These are phyloP conservation scores for Bretschneidera sinensis DNA, from an alignment of 345 rosid species.

Conservation along the genomic window DNA sequence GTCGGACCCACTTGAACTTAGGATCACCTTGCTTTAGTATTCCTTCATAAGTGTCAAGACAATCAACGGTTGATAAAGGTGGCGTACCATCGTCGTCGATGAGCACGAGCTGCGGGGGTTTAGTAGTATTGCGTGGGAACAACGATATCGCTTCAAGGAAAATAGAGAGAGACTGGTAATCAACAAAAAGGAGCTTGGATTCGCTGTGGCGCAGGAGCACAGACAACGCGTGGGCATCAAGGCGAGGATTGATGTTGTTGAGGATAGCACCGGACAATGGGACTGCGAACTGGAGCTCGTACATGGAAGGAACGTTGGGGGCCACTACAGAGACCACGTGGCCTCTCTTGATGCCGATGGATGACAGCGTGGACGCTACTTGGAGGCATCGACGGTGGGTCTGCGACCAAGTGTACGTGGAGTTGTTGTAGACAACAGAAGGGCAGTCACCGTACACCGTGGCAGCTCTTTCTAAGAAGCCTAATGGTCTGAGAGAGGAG, in stretches of 20 bases:
- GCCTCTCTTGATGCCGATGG: conserved; percentile 40
- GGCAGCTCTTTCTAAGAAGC: conserved; percentile 58
- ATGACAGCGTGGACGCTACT: conserved; percentile 64
- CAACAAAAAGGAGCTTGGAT: conserved; percentile 69
- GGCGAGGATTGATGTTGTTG: conserved; percentile 80
- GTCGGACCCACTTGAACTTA: conserved; percentile 45
- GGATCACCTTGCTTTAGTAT: conserved; percentile 48
- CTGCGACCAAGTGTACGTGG: conserved; percentile 64
- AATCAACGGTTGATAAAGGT: conserved; percentile 5
- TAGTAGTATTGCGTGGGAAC: conserved; percentile 20
- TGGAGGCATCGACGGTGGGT: conserved; percentile 71
- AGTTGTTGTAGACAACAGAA: conserved; percentile 48
- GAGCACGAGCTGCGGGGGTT: conserved; percentile 46
- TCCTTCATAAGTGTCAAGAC: conserved; percentile 41
- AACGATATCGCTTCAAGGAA: conserved; percentile 50
- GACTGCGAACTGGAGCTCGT: conserved; percentile 87
- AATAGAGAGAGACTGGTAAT: conserved; percentile 31
- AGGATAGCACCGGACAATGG: conserved; percentile 80
- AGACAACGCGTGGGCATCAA: conserved; percentile 67
- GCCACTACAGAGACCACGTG: conserved; percentile 70
- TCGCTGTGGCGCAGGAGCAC: conserved; percentile 58
- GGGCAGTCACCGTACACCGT: conserved; percentile 71
- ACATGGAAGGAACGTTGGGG: conserved; percentile 70
- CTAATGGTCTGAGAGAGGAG: conserved; percentile 34
- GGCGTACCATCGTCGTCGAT: conserved; percentile 35